Percentiles rank a stretch among this genome's conserved stretches.
Evolutionary conservation across 768 basidiomycete species (phyloP).

Genomic region (Botryobasidium botryosum): DNA sequence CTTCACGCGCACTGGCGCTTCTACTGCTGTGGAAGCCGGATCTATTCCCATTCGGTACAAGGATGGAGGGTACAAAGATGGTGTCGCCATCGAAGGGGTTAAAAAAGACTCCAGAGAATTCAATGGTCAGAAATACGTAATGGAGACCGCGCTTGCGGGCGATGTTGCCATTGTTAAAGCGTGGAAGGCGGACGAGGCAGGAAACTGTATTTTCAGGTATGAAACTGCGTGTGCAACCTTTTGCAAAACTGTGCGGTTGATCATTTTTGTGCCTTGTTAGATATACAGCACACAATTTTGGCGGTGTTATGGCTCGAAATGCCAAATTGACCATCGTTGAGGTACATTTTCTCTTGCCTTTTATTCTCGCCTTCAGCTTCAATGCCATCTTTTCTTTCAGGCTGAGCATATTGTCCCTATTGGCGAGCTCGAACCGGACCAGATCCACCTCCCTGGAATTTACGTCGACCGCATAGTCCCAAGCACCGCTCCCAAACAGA

Average conservation of each 20-base stretch:
- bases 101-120: conserved; percentile 64
- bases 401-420: conserved; percentile 80
- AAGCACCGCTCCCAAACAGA: conserved; percentile 56
- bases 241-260: neutral
- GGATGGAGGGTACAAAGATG: conserved; percentile 34
- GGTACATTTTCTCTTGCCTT: conserved; percentile 23
- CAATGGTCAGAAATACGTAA: conserved; percentile 59
- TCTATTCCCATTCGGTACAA: conserved; percentile 66
- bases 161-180: conserved; percentile 77
- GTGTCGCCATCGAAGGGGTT: conserved; percentile 54
- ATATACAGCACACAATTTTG: conserved; percentile 80
- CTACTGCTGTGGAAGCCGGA: conserved; percentile 67
- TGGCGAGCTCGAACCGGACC: conserved; percentile 63
- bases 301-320: conserved; percentile 71
- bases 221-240: conserved; percentile 9
- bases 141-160: conserved; percentile 65
- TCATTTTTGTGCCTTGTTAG: conserved; percentile 23
- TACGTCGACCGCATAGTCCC: conserved; percentile 81
- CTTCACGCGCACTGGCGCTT: conserved; percentile 79
- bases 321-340: conserved; percentile 85
- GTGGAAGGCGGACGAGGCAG: conserved; percentile 85
- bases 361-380: no score
- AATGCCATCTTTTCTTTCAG: no score
- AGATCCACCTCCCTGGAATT: conserved; percentile 68
- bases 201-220: conserved; percentile 81